Conservation (phyloP, 371 early-diverging fungal genomes). For the Mortierella sp. region DNA sequence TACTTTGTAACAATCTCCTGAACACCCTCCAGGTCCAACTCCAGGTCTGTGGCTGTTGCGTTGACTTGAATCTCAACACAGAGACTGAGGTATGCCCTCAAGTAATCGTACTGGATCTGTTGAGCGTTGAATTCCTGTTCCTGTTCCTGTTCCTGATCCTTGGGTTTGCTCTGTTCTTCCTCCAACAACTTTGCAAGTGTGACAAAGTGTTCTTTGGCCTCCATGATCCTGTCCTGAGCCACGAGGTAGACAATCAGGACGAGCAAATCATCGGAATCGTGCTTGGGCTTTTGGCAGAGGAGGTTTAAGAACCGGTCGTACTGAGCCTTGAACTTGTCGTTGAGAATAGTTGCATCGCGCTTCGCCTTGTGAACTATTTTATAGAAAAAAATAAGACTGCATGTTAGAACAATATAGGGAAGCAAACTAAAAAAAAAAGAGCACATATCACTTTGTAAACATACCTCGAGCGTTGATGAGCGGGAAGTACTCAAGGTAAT, state of each 20-base stretch:
- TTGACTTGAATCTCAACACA: conserved; percentile 58
- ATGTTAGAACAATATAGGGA: conserved; percentile 23
- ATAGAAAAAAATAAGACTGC: neutral
- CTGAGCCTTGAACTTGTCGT: conserved; percentile 60
- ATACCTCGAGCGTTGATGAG: conserved; percentile 67
- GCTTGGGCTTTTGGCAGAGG: conserved; percentile 53
- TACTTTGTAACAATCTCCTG: conserved; percentile 60
- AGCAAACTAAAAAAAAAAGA: neutral
- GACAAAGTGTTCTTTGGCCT: conserved; percentile 58
- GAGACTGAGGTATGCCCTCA: conserved; percentile 66
- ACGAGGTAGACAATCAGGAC: conserved; percentile 63
- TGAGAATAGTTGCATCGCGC: conserved; percentile 48
- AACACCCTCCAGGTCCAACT: conserved; percentile 56
- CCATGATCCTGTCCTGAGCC: conserved; percentile 69
- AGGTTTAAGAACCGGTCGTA: conserved; percentile 63
- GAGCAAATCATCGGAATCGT: conserved; percentile 56
- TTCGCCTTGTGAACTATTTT: conserved; percentile 48
- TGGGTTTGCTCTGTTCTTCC: neutral
- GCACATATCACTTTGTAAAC: neutral
- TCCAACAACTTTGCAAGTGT: conserved; percentile 17
- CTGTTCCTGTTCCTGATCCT: neutral
- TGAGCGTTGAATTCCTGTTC: conserved; percentile 18
- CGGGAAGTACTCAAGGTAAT: conserved; percentile 66
- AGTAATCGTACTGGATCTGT: conserved; percentile 67
- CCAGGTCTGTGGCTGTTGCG: conserved; percentile 16